Percentiles rank a stretch among this genome's conserved stretches.
Evolutionary conservation across 208 protist species (phyloP).

Genomic region (Crithidia acanthocephali): DNA sequence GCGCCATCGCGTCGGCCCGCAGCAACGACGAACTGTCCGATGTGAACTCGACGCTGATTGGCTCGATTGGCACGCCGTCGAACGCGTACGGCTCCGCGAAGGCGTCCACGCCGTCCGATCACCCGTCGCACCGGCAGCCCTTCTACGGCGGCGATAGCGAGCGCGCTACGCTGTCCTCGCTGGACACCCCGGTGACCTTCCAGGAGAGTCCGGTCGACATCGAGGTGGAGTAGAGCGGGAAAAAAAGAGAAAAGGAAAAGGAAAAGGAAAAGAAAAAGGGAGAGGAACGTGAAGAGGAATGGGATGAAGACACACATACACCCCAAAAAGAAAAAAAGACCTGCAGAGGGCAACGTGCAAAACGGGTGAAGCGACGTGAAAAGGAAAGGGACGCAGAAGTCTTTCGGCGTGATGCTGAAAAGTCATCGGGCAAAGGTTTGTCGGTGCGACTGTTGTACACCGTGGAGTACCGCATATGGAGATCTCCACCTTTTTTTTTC

Average conservation of each 20-base stretch:
- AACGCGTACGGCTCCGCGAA: conserved; percentile 39
- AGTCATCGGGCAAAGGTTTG: not conserved
- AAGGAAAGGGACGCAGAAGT: no score
- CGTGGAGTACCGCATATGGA: not conserved
- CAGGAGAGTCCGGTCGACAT: conserved; percentile 25
- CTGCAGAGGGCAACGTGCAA: no score
- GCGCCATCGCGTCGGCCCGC: conserved; percentile 60
- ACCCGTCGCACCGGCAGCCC: conserved; percentile 16
- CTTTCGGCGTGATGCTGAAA: not conserved
- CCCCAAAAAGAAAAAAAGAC: no score
- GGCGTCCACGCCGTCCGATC: conserved; percentile 5
- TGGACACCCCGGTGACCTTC: conserved; percentile 27
- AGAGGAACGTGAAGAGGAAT: no score
- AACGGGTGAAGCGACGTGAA: no score
- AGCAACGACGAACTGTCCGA: conserved; percentile 57
- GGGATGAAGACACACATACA: no score
- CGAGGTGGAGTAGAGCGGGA: not conserved
- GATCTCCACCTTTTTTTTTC: not conserved
- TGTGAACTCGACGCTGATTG: conserved; percentile 46
- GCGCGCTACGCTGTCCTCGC: conserved; percentile 19
- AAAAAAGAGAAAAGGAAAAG: not conserved
- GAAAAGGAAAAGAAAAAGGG: not conserved
- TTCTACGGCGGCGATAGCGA: conserved; percentile 15
- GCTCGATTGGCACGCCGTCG: conserved; percentile 66
- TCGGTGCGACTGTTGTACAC: not conserved